These are phyloP conservation scores for Penicillium hordei DNA, from an alignment of 2,329 filamentous ascomycete genomes.

Conservation along the genomic window DNA sequence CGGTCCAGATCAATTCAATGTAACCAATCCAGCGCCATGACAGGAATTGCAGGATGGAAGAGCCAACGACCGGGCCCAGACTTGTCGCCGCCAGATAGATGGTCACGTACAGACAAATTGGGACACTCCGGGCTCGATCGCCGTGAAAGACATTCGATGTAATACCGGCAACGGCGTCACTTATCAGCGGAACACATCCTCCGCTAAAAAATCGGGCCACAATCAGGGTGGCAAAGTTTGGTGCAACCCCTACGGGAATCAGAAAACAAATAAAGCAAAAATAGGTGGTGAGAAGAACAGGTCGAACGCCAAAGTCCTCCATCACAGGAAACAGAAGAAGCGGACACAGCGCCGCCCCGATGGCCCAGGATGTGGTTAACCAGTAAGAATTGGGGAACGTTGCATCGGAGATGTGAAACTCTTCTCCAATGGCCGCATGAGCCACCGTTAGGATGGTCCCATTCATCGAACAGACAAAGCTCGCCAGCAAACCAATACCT, in stretches of 20 bases:
- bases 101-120: constrained; percentile 44
- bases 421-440: background rate
- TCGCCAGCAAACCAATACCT: background rate
- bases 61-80: constrained; percentile 46
- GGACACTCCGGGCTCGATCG: constrained; percentile 41
- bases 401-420: background rate
- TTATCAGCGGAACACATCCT: constrained; percentile 44
- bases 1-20: constrained; percentile 45
- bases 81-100: constrained; percentile 43
- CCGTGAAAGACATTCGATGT: constrained; percentile 40
- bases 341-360: background rate
- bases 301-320: background rate
- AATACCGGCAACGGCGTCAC: constrained; percentile 41
- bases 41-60: constrained; percentile 32
- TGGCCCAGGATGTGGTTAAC: background rate
- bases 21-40: constrained; percentile 48
- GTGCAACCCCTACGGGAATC: constrained; percentile 45
- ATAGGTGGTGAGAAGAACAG: background rate
- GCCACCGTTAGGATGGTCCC: background rate
- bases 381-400: background rate
- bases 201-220: constrained; percentile 48
- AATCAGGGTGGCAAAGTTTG: constrained; percentile 48
- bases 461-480: background rate
- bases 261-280: constrained; percentile 17
- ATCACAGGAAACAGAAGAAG: background rate